Conservation (phyloP, 2,329 filamentous ascomycete genomes). For the Fusarium hostae region DNA sequence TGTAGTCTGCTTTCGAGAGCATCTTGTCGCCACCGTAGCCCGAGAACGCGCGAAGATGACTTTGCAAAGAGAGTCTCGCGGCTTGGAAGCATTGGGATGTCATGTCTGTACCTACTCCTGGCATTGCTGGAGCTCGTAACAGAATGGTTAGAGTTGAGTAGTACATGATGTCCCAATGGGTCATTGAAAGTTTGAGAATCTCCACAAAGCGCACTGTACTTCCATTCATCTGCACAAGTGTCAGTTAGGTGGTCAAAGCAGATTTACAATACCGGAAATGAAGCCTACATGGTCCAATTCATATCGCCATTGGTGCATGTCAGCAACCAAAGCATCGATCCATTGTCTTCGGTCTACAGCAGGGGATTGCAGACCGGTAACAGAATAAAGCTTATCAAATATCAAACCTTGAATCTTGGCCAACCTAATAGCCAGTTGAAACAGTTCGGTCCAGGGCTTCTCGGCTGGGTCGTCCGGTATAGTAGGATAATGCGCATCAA, state of each 20-base stretch:
- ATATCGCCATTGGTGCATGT: slow-evolving; percentile 22
- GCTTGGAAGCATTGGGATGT: slow-evolving; percentile 33
- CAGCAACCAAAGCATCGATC: slow-evolving; percentile 12
- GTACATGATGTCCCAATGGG: slow-evolving; percentile 38
- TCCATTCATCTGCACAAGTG: slow-evolving; percentile 1
- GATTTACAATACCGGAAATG: rapidly evolving
- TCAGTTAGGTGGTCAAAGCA: rapidly evolving
- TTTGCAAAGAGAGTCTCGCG: slow-evolving; percentile 18
- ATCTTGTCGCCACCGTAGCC: slow-evolving; percentile 18
- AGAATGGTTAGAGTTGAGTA: slow-evolving; percentile 33
- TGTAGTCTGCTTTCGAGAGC: slow-evolving; percentile 30
- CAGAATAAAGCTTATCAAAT: slow-evolving; percentile 29
- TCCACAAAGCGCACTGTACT: slow-evolving; percentile 10
- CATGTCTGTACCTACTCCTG: slow-evolving; percentile 16
- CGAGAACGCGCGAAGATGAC: slow-evolving; percentile 29
- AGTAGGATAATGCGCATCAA: slow-evolving; percentile 20
- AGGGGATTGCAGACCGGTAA: not conserved
- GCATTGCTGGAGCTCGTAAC: slow-evolving; percentile 20
- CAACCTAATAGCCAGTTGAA: slow-evolving; percentile 15
- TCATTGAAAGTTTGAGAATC: slow-evolving; percentile 7
- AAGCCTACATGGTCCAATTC: slow-evolving; percentile 16
- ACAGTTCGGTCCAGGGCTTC: slow-evolving; percentile 23
- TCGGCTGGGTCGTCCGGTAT: slow-evolving; percentile 5
- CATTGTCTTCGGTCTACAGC: slow-evolving; percentile 9
- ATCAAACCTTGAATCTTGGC: slow-evolving; percentile 25